Base-by-base conservation (phyloP, 345 rosid species). In the Citrus mangshanensis region DNA sequence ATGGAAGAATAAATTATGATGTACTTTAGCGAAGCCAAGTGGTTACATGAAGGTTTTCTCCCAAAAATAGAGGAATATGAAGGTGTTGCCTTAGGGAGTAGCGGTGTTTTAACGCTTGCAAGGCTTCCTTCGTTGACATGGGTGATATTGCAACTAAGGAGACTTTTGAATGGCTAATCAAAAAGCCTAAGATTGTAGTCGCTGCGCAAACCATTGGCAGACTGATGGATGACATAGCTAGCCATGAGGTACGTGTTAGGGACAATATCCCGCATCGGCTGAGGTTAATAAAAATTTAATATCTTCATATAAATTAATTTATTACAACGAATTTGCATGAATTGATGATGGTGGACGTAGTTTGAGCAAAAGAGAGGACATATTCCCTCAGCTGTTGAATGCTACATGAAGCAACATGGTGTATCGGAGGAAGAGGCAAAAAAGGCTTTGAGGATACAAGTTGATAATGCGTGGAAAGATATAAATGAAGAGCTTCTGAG, bases 401-500 rank as follows among this genome's bases (percentile, higher is more conserved):
- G n/a, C n/a, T n/a, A n/a, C n/a, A n/a, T n/a, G n/a, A n/a, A n/a
- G n/a, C n/a, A n/a, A n/a, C n/a, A n/a, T n/a, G n/a, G n/a, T n/a
- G n/a, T n/a, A n/a, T n/a, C n/a, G n/a, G n/a, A n/a, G n/a, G n/a
- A n/a, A n/a, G n/a, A n/a, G 10, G 62, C 75, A 1, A n/a, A 49
- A 25, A 34, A 64, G 25, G 59, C 54, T 13, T 35, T 81, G 12
- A 32, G 19, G 10, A 54, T 19, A 62, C 34, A 46, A 35, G n/a
- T 81, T 13, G 60, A 14, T 9, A 32, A 79, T 69, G 82, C 82
- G 4, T 82, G 85, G 82, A 82, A 83, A 54, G 82, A 83, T 58
- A 4, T 62, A 14, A 62, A 62, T 10, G 8, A 62, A 5, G 35
- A 62, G 28, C 28, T 62, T 62, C 66, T 76, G 5, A 22, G 46